Conservation (phyloP, 1,284 basidiomycete genomes). For the Ceratobasidium sp. region DNA sequence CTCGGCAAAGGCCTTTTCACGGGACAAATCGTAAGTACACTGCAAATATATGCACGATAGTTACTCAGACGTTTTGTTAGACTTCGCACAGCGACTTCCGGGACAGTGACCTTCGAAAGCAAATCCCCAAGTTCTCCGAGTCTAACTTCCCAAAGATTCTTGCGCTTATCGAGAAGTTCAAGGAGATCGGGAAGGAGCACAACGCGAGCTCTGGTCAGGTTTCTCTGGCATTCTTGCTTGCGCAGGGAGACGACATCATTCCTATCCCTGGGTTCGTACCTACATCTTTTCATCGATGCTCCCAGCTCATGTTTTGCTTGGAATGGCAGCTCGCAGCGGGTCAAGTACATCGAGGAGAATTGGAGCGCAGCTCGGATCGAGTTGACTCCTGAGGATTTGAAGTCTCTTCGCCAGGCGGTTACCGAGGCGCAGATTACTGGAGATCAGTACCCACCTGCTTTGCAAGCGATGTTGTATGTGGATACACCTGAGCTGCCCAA, state of each 20-base stretch:
- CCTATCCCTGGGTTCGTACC: slow-evolving; percentile 61
- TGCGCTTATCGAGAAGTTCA: slow-evolving; percentile 61
- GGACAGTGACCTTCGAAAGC: slow-evolving; percentile 59
- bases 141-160: slow-evolving; percentile 70
- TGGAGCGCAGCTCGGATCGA: slow-evolving; percentile 54
- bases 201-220: slow-evolving; percentile 65
- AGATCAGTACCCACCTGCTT: slow-evolving; percentile 14
- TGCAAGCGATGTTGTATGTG: slow-evolving; percentile 20
- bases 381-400: slow-evolving; percentile 56
- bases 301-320: not conserved
- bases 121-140: slow-evolving; percentile 51
- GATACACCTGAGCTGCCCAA: slow-evolving; percentile 24
- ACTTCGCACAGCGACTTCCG: slow-evolving; percentile 64
- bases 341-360: slow-evolving; percentile 60
- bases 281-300: not conserved
- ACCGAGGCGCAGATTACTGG: slow-evolving; percentile 51
- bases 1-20: slow-evolving; percentile 55
- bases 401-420: slow-evolving; percentile 56
- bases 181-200: slow-evolving; percentile 53
- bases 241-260: slow-evolving; percentile 64
- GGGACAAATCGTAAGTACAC: not conserved
- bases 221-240: slow-evolving; percentile 69
- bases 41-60: not conserved
- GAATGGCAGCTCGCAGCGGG: slow-evolving; percentile 29
- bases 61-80: slow-evolving; percentile 48